Evolutionary conservation across 176 grass and related monocot species (phyloP).

Genomic region (Oropetium thomaeum): DNA sequence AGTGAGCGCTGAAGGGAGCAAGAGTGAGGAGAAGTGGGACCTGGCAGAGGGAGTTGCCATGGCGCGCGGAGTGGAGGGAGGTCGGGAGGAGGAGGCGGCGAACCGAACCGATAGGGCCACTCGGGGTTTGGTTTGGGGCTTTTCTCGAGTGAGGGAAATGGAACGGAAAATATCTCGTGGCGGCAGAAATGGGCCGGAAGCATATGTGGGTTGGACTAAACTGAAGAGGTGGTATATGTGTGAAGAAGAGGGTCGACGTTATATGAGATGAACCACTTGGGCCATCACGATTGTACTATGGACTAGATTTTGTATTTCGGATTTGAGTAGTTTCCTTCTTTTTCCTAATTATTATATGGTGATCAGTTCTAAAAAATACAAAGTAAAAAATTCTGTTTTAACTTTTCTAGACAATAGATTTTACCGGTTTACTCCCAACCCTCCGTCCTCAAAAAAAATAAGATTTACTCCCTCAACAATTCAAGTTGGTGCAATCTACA

Average conservation of each 20-base stretch:
- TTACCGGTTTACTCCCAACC: too few relatives aligned
- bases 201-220: neutral
- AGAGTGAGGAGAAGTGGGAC: constrained; percentile 1
- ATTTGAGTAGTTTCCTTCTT: neutral
- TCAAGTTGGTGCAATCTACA: too few relatives aligned
- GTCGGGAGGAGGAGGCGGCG: neutral
- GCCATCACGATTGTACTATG: neutral
- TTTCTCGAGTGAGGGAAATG: neutral
- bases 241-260: too few relatives aligned
- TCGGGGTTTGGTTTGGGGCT: neutral
- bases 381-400: too few relatives aligned
- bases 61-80: neutral
- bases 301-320: neutral
- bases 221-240: neutral
- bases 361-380: too few relatives aligned
- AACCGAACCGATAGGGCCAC: constrained; percentile 19
- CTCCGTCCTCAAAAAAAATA: too few relatives aligned
- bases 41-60: constrained; percentile 21
- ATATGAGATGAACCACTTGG: neutral
- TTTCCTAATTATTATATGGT: too few relatives aligned
- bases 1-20: neutral
- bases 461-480: too few relatives aligned
- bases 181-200: constrained; percentile 2
- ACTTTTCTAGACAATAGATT: too few relatives aligned
- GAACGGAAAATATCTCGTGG: constrained; percentile 32